These are phyloP conservation scores for Monilinia fructigena DNA, from an alignment of 2,329 filamentous ascomycete genomes.

Conservation along the genomic window DNA sequence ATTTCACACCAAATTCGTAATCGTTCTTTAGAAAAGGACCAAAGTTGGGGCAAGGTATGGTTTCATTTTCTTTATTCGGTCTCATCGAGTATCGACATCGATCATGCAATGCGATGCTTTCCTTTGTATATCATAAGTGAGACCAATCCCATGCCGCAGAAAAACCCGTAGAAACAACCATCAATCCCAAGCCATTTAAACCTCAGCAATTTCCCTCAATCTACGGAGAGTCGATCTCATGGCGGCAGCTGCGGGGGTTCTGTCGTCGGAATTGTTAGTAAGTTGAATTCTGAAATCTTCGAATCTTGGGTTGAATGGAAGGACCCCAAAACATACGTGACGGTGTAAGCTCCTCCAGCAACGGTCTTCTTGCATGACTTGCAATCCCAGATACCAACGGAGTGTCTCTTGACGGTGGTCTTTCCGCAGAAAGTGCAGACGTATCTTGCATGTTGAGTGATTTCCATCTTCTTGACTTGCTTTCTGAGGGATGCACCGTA, in stretches of 20 bases:
- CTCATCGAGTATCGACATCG: slow-evolving; percentile 23
- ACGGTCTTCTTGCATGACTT: slow-evolving; percentile 91
- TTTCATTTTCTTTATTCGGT: slow-evolving; percentile 21
- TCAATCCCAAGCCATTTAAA: slow-evolving; percentile 55
- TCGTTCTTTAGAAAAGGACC: neutral
- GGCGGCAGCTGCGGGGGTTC: slow-evolving; percentile 87
- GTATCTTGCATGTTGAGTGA: slow-evolving; percentile 97
- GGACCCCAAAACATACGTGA: slow-evolving; percentile 72
- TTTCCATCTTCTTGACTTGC: slow-evolving; percentile 99
- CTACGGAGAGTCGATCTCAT: slow-evolving; percentile 95
- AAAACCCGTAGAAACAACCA: slow-evolving; percentile 22
- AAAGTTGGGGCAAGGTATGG: slow-evolving; percentile 17
- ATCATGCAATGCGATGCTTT: slow-evolving; percentile 21
- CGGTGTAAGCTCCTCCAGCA: slow-evolving; percentile 89
- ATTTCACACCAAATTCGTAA: slow-evolving; percentile 15
- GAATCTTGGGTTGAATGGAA: neutral
- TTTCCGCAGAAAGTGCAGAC: slow-evolving; percentile 99
- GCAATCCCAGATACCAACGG: slow-evolving; percentile 97
- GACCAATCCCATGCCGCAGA: slow-evolving; percentile 22
- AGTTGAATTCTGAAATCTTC: neutral
- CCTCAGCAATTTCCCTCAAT: slow-evolving; percentile 96
- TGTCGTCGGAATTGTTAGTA: slow-evolving; percentile 41
- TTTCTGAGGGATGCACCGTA: slow-evolving; percentile 99
- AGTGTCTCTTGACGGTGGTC: slow-evolving; percentile 85
- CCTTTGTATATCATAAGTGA: slow-evolving; percentile 21